Evolutionary conservation across 805 yeast species (phyloP).

Genomic region (Wickerhamiella musiphila): DNA sequence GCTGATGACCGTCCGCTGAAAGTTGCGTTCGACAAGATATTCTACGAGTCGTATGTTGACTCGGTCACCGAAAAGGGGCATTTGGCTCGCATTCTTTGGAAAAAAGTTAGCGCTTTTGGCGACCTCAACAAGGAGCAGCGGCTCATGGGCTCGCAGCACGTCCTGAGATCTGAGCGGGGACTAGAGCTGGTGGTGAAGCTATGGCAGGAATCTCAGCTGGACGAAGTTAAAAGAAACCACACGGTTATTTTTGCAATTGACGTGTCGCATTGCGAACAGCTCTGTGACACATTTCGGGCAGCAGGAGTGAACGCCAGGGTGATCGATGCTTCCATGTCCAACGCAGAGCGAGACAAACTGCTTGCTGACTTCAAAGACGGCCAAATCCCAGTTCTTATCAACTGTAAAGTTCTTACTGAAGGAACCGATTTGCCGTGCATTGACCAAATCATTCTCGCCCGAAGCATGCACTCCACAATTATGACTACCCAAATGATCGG

Average conservation of each 20-base stretch:
- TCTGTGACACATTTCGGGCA: constrained; percentile 35
- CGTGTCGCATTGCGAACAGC: constrained; percentile 40
- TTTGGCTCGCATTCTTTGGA: constrained; percentile 51
- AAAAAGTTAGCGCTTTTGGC: constrained; percentile 47
- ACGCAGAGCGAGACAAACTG: constrained; percentile 32
- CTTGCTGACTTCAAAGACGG: constrained; percentile 46
- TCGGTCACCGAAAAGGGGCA: constrained; percentile 55
- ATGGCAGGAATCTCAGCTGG: constrained; percentile 30
- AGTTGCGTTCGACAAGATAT: constrained; percentile 51
- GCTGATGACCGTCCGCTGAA: constrained; percentile 50
- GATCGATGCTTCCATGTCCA: constrained; percentile 50
- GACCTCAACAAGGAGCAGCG: constrained; percentile 32
- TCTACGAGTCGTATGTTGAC: constrained; percentile 44
- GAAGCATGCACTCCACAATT: constrained; percentile 66
- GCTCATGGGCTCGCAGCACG: constrained; percentile 28
- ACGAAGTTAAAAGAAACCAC: too few species aligned
- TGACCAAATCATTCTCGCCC: constrained; percentile 57
- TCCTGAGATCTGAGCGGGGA: constrained; percentile 5
- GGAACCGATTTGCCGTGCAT: constrained; percentile 89
- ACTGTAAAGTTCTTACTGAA: constrained; percentile 82
- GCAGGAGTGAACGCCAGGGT: constrained; percentile 53
- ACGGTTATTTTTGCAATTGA: constrained; percentile 68
- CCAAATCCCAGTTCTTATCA: constrained; percentile 52
- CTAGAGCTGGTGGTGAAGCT: constrained; percentile 35
- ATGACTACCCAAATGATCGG: constrained; percentile 80